Evolutionary conservation across 148 eudicot species (phyloP).

Genomic region (Rhododendron molle): DNA sequence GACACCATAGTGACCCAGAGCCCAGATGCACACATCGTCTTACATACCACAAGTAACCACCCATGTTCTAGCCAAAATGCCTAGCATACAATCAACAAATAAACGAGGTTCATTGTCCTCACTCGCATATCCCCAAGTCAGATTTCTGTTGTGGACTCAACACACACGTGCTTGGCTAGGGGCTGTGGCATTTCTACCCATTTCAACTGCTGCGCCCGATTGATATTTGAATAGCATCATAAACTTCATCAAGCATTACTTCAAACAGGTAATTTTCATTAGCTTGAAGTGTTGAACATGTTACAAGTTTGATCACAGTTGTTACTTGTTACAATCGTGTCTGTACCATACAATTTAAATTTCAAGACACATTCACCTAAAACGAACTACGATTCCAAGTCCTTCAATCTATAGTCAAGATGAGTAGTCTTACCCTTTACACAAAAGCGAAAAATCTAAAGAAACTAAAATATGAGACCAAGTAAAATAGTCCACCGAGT

Average conservation of each 20-base stretch:
- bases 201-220: neutral
- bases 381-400: neutral
- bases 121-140: neutral
- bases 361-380: neutral
- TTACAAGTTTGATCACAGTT: neutral
- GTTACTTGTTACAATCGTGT: neutral
- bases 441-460: neutral
- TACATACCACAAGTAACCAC: neutral
- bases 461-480: neutral
- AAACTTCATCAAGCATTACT: neutral
- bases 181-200: neutral
- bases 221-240: neutral
- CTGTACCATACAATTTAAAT: neutral
- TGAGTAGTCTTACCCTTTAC: neutral
- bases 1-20: neutral
- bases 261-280: neutral
- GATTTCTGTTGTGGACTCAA: neutral
- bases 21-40: neutral
- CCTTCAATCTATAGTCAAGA: neutral
- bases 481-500: neutral
- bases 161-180: neutral
- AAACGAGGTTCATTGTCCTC: neutral
- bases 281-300: neutral
- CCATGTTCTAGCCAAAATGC: neutral
- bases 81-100: constrained; percentile 1